These are phyloP conservation scores for Buxus sempervirens DNA, from an alignment of 164 flowering plant species.

Conservation along the genomic window DNA sequence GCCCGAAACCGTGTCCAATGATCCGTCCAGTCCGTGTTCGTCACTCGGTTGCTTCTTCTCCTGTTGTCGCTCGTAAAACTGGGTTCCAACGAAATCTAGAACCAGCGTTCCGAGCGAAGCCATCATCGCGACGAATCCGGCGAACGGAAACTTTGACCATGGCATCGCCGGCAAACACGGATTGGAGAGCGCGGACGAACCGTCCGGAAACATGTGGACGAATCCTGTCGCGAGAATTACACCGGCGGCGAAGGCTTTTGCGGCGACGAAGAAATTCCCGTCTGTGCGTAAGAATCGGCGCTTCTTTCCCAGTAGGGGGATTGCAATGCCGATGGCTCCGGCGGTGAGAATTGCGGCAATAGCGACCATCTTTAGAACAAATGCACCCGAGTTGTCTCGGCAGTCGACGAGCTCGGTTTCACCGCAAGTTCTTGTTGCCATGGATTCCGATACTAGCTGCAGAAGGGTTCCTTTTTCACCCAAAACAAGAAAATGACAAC, in stretches of 20 bases:
- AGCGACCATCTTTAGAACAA: constrained; percentile 59
- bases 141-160: constrained; percentile 78
- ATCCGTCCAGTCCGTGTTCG: constrained; percentile 18
- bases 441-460: constrained; percentile 34
- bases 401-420: constrained; percentile 32
- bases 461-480: constrained; percentile 19
- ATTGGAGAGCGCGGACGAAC: constrained; percentile 46
- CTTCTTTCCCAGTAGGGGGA: constrained; percentile 72
- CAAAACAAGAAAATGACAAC: not conserved
- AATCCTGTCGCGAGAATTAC: constrained; percentile 94
- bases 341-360: constrained; percentile 64
- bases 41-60: constrained; percentile 18
- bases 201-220: constrained; percentile 89
- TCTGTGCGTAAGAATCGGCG: constrained; percentile 59
- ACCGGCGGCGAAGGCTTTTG: constrained; percentile 96
- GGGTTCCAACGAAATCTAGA: constrained; percentile 78
- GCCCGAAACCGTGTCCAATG: constrained; percentile 30
- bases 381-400: constrained; percentile 57
- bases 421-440: constrained; percentile 41
- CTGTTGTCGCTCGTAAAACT: constrained; percentile 75
- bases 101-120: constrained; percentile 66
- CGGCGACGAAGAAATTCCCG: constrained; percentile 63
- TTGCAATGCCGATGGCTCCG: constrained; percentile 63
- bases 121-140: constrained; percentile 84
- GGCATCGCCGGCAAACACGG: constrained; percentile 69